Percentiles rank a stretch among this genome's conserved stretches.
phyloP scores from a whole-genome alignment of 2,329 filamentous ascomycete species.

The Arthrobotrys megalospora region DNA sequence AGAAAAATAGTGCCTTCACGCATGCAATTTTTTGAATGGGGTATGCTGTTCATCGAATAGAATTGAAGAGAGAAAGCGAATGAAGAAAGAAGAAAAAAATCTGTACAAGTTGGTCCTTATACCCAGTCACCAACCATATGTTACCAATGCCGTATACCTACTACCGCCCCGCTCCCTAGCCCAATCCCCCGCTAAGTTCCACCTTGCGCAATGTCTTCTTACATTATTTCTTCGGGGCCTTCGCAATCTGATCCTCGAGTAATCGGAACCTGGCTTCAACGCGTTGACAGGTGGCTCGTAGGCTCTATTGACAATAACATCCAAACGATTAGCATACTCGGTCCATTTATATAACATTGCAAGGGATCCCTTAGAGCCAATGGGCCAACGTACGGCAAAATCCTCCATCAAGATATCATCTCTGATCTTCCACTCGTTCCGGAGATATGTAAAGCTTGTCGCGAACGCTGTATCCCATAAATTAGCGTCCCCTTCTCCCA shows the following conservation, averaged over 20 bases:
- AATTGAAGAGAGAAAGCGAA: constrained; percentile 10
- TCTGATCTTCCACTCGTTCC: constrained; percentile 58
- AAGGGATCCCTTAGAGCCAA: not conserved
- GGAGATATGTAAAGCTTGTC: constrained; percentile 57
- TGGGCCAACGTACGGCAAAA: constrained; percentile 49
- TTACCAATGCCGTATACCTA: not conserved
- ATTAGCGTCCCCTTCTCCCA: not conserved
- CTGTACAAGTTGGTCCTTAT: constrained; percentile 32
- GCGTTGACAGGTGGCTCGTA: constrained; percentile 54
- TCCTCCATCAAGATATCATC: constrained; percentile 61
- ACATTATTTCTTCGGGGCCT: constrained; percentile 52
- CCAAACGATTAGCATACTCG: constrained; percentile 2
- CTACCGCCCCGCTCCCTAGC: not conserved
- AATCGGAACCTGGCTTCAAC: constrained; percentile 58
- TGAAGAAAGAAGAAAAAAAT: constrained; percentile 19
- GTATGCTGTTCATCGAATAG: constrained; percentile 34
- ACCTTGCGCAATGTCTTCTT: not conserved
- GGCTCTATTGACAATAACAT: constrained; percentile 26
- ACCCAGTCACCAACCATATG: not conserved
- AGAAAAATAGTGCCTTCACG: not conserved
- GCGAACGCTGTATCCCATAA: constrained; percentile 39
- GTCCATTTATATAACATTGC: not conserved
- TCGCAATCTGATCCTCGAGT: constrained; percentile 58
- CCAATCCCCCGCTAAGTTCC: not conserved
- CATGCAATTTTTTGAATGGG: constrained; percentile 17